Conservation (phyloP, 805 yeast genomes). For the Yamadazyma nakazawae region DNA sequence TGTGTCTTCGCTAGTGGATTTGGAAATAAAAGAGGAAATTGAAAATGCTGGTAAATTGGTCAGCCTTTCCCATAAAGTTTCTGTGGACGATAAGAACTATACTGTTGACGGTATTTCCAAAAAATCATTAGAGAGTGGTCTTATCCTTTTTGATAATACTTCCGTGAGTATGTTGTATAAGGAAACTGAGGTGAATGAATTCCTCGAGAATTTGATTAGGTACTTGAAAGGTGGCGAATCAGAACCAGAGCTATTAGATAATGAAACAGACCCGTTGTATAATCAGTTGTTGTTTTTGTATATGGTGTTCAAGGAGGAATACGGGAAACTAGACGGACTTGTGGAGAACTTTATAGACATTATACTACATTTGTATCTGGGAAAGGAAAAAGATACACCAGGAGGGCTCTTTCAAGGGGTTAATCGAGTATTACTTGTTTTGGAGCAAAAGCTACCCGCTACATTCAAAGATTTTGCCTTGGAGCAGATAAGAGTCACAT, state of each 20-base stretch:
- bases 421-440: neutral
- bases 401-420: slow-evolving; percentile 5
- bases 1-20: slow-evolving; percentile 18
- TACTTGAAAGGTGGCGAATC: slow-evolving; percentile 1
- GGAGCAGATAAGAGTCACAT: slow-evolving; percentile 5
- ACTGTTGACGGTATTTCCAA: slow-evolving; percentile 4
- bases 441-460: neutral
- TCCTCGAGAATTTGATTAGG: slow-evolving; percentile 5
- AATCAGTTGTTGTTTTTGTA: slow-evolving; percentile 8
- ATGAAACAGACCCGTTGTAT: slow-evolving; percentile 10
- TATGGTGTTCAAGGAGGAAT: slow-evolving; percentile 6
- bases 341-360: neutral
- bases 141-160: neutral
- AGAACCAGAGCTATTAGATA: neutral
- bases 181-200: neutral
- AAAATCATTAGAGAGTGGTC: slow-evolving; percentile 1
- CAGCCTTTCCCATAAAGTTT: neutral
- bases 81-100: slow-evolving; percentile 8
- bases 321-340: neutral
- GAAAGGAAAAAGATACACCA: neutral
- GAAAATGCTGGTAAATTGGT: slow-evolving; percentile 5
- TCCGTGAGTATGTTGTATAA: slow-evolving; percentile 1
- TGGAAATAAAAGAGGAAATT: slow-evolving; percentile 15
- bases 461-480: slow-evolving; percentile 6
- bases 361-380: slow-evolving; percentile 7